phyloP scores from a whole-genome alignment of 208 protist genomes.

The Trypanosoma avium region DNA sequence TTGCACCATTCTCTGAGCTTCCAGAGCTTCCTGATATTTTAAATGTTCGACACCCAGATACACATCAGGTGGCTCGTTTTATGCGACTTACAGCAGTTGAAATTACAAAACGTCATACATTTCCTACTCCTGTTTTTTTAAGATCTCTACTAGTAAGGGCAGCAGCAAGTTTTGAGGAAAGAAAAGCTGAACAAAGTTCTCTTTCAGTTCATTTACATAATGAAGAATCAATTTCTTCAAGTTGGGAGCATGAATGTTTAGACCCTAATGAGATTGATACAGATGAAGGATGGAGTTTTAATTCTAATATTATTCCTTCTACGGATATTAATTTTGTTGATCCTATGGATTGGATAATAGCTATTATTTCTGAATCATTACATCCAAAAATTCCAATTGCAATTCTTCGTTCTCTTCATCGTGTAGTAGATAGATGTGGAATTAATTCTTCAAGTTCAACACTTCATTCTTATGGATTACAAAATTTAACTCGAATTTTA shows the following conservation, averaged over 20 bases:
- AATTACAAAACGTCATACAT: conserved; percentile 26
- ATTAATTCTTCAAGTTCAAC: conserved; percentile 29
- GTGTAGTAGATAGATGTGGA: conserved; percentile 58
- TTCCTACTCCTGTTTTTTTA: conserved; percentile 32
- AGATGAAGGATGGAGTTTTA: conserved; percentile 2
- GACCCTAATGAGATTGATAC: conserved; percentile 20
- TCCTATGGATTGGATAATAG: conserved; percentile 68
- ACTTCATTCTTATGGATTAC: conserved; percentile 67
- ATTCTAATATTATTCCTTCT: conserved; percentile 10
- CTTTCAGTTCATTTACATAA: conserved; percentile 20
- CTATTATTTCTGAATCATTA: conserved; percentile 38
- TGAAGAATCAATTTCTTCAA: conserved; percentile 24
- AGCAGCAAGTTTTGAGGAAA: conserved; percentile 22
- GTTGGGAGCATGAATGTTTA: conserved; percentile 40
- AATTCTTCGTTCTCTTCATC: conserved; percentile 57
- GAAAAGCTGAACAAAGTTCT: conserved; percentile 21
- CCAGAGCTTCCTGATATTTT: conserved; percentile 51
- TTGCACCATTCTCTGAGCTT: conserved; percentile 37
- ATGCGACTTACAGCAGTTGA: conserved; percentile 46
- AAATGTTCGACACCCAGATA: conserved; percentile 40
- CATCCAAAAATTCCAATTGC: conserved; percentile 31
- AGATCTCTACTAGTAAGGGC: conserved; percentile 35
- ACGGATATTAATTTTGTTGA: conserved; percentile 33
- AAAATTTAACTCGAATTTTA: conserved; percentile 50
- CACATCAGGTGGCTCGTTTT: conserved; percentile 46